Evolutionary conservation across 148 eudicot species (phyloP).

Genomic region (Camellia granthamiana): DNA sequence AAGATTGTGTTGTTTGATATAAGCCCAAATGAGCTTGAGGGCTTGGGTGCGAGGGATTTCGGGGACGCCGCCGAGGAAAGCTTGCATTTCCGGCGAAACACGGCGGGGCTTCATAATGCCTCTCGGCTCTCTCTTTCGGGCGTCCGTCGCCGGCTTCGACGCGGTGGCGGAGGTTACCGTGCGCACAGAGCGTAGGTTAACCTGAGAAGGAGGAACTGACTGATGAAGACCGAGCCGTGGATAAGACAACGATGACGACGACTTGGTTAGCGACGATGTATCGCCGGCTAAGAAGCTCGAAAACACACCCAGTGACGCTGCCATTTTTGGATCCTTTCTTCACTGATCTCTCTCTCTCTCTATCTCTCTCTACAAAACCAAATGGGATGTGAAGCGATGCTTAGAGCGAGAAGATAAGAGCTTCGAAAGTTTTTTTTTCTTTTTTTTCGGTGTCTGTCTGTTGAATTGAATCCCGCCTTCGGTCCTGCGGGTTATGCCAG

Average conservation of each 20-base stretch:
- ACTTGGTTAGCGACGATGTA: slow-evolving; percentile 20
- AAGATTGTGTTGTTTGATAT: slow-evolving; percentile 71
- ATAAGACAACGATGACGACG: not conserved
- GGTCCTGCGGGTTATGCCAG: not conserved
- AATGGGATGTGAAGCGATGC: not conserved
- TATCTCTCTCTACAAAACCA: not conserved
- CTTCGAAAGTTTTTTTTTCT: not conserved
- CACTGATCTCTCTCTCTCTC: not conserved
- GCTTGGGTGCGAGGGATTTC: slow-evolving; percentile 78
- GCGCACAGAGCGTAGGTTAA: slow-evolving; percentile 21
- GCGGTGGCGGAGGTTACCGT: slow-evolving; percentile 24
- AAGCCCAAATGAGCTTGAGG: slow-evolving; percentile 73
- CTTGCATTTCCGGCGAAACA: slow-evolving; percentile 67
- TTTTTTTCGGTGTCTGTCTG: not conserved
- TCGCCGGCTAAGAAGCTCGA: slow-evolving; percentile 13
- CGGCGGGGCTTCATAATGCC: slow-evolving; percentile 82
- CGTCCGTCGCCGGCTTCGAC: slow-evolving; percentile 35
- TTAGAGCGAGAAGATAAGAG: not conserved
- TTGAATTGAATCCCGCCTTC: not conserved
- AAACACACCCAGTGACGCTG: slow-evolving; percentile 24
- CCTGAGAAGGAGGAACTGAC: not conserved
- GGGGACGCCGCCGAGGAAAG: slow-evolving; percentile 53
- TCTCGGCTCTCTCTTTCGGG: slow-evolving; percentile 51
- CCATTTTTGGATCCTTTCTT: slow-evolving; percentile 19
- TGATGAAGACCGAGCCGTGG: not conserved